phyloP scores from a whole-genome alignment of 176 grass and related monocot genomes.

The Melocanna baccifera region DNA sequence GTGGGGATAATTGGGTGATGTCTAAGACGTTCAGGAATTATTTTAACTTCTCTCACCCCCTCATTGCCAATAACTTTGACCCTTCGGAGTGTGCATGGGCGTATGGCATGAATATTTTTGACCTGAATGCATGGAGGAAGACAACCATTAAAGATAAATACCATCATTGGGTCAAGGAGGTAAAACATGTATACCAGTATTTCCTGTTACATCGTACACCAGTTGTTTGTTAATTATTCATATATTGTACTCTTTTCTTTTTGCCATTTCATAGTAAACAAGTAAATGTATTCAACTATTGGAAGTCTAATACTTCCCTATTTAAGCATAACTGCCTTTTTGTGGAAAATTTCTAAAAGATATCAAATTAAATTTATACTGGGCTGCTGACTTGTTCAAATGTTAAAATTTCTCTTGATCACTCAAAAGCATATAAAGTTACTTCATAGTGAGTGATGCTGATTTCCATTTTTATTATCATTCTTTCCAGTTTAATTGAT shows the following conservation, averaged over 20 bases:
- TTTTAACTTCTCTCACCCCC: constrained; percentile 93
- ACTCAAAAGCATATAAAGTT: constrained; percentile 14
- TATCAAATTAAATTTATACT: background rate
- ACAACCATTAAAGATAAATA: constrained; percentile 86
- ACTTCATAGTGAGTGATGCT: background rate
- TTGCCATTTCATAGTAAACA: constrained; percentile 9
- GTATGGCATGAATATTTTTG: constrained; percentile 96
- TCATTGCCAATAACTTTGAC: constrained; percentile 77
- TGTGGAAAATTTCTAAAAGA: background rate
- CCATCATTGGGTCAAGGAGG: constrained; percentile 94
- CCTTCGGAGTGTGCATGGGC: constrained; percentile 94
- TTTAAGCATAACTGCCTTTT: background rate
- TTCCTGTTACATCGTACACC: background rate
- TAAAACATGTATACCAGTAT: constrained; percentile 27
- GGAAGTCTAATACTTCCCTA: background rate
- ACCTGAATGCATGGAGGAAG: constrained; percentile 87
- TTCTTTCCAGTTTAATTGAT: constrained; percentile 13
- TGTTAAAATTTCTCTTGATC: background rate
- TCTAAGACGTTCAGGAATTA: constrained; percentile 92
- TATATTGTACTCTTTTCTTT: background rate
- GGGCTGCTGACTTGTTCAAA: background rate
- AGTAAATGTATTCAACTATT: background rate
- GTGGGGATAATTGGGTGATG: constrained; percentile 91
- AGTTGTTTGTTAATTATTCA: background rate
- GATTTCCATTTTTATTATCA: background rate